These are phyloP conservation scores for Monosporozyma siamensis DNA, from an alignment of 805 yeast species.

Conservation along the genomic window DNA sequence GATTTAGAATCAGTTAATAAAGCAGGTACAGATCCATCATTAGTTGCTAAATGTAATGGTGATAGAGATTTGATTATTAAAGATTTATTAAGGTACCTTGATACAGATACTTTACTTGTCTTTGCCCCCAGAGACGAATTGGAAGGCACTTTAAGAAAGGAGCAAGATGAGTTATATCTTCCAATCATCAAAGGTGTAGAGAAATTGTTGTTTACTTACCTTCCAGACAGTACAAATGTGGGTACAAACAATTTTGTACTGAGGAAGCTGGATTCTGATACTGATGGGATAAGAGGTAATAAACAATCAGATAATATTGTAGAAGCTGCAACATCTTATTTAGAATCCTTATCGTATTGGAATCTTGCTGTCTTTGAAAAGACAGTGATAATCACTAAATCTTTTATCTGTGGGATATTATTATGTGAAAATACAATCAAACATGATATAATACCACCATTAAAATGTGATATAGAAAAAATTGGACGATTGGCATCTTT, in stretches of 20 bases:
- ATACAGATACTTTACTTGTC: constrained; percentile 87
- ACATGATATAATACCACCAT: constrained; percentile 5
- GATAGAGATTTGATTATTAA: constrained; percentile 44
- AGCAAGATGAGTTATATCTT: constrained; percentile 68
- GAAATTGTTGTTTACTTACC: constrained; percentile 37
- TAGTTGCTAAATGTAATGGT: constrained; percentile 53
- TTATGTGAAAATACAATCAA: constrained; percentile 42
- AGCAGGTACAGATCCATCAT: constrained; percentile 34
- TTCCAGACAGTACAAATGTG: constrained; percentile 9
- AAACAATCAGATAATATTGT: constrained; percentile 52
- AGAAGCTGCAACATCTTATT: constrained; percentile 54
- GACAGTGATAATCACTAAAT: constrained; percentile 77
- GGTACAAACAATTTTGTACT: constrained; percentile 33
- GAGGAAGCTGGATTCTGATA: constrained; percentile 66
- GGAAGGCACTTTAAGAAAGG: constrained; percentile 69
- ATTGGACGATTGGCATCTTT: constrained; percentile 68
- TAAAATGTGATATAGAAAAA: constrained; percentile 48
- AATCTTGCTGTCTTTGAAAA: constrained; percentile 83
- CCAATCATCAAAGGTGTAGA: constrained; percentile 69
- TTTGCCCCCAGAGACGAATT: constrained; percentile 75
- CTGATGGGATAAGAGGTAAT: constrained; percentile 75
- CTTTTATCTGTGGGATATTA: constrained; percentile 73
- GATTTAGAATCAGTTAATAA: constrained; percentile 47
- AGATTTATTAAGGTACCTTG: constrained; percentile 69
- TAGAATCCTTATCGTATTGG: constrained; percentile 56